Conservation (phyloP, 2,329 filamentous ascomycete species). For the Cylindrodendrum hubeiense region DNA sequence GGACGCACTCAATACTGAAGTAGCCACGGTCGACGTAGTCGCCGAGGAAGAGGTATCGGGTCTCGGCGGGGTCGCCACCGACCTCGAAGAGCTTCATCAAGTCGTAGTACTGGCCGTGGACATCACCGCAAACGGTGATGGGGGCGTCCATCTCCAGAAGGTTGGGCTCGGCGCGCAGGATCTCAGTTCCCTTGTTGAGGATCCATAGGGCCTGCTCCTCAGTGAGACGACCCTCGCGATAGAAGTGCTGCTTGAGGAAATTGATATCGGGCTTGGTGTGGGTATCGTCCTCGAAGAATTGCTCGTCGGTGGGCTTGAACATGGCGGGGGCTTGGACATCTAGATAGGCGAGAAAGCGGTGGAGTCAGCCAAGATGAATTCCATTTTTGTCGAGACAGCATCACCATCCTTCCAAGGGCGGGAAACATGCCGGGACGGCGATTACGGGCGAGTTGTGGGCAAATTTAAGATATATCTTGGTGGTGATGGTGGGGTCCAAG, state of each 20-base stretch:
- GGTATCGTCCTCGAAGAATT: slow-evolving; percentile 92
- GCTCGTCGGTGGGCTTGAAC: slow-evolving; percentile 90
- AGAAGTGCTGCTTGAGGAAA: slow-evolving; percentile 98
- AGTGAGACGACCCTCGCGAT: slow-evolving; percentile 94
- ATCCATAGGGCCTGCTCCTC: slow-evolving; percentile 99
- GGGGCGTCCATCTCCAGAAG: slow-evolving; percentile 99
- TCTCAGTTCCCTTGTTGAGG: slow-evolving; percentile 86
- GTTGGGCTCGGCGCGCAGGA: slow-evolving; percentile 92
- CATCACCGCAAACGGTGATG: slow-evolving; percentile 98
- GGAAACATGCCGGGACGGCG: neutral
- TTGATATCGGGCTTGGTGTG: slow-evolving; percentile 89
- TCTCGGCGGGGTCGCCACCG: slow-evolving; percentile 95
- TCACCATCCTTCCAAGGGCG: neutral
- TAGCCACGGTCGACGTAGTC: slow-evolving; percentile 99
- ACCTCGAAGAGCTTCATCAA: slow-evolving; percentile 99
- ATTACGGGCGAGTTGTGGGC: slow-evolving; percentile 6
- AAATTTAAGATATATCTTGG: slow-evolving; percentile 24
- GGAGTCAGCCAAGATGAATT: slow-evolving; percentile 33
- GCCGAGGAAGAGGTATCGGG: slow-evolving; percentile 94
- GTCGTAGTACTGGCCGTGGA: slow-evolving; percentile 99
- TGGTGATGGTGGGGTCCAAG: slow-evolving; percentile 39
- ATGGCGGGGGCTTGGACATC: slow-evolving; percentile 98
- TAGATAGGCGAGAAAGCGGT: slow-evolving; percentile 53
- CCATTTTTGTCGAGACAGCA: slow-evolving; percentile 2
- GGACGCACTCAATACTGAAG: slow-evolving; percentile 98